A percentile compares a stretch with the other conserved stretches of the same genome.
These are phyloP conservation scores for Amylostereum chailletii DNA, from an alignment of 1,284 basidiomycete species.

Conservation along the genomic window DNA sequence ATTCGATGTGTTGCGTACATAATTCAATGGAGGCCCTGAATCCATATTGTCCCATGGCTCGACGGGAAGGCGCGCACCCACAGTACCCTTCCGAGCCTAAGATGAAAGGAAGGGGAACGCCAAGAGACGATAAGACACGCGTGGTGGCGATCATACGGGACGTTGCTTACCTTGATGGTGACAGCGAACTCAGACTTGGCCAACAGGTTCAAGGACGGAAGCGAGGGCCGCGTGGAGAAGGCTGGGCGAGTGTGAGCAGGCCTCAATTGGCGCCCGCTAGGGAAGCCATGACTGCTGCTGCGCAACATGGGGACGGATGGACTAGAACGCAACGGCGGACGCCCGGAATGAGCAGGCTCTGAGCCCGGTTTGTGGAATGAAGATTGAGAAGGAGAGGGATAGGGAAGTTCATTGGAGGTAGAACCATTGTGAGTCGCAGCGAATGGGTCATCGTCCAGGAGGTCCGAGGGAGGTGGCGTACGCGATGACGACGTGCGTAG, in stretches of 20 bases:
- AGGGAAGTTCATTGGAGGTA: constrained; percentile 7
- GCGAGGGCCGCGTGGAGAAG: constrained; percentile 48
- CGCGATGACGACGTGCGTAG: constrained; percentile 1
- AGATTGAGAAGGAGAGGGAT: background rate
- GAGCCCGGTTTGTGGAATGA: background rate
- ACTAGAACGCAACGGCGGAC: background rate
- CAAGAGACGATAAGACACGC: background rate
- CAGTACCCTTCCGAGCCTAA: constrained; percentile 47
- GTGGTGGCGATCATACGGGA: background rate
- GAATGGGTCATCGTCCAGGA: constrained; percentile 65
- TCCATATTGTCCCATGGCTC: constrained; percentile 47
- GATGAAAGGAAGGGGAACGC: background rate
- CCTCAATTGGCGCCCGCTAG: constrained; percentile 28
- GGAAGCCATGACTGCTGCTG: constrained; percentile 9
- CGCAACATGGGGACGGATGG: constrained; percentile 10
- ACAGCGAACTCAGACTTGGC: constrained; percentile 44
- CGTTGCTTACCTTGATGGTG: constrained; percentile 42
- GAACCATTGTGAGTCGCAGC: constrained; percentile 35
- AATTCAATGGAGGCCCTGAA: background rate
- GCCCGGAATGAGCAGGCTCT: constrained; percentile 1
- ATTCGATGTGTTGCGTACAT: background rate
- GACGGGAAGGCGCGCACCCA: constrained; percentile 50
- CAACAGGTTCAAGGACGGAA: constrained; percentile 56
- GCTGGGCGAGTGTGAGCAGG: constrained; percentile 55
- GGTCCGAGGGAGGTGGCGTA: constrained; percentile 28